These are phyloP conservation scores for Ogataea pignaliae DNA, from an alignment of 805 yeast species.

Conservation along the genomic window DNA sequence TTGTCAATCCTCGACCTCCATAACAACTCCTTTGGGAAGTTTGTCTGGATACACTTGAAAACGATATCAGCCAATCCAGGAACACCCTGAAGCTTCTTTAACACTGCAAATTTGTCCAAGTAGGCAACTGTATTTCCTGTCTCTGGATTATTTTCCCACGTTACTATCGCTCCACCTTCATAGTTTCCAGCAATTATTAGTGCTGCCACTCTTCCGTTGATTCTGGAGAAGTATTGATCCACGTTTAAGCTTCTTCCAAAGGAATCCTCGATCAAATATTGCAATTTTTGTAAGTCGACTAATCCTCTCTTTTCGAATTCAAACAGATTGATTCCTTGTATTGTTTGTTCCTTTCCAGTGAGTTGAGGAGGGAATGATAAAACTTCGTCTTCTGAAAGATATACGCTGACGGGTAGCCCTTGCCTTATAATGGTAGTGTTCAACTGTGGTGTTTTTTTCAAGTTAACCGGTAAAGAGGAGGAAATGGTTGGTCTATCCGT, in stretches of 20 bases:
- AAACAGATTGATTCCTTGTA: constrained; percentile 35
- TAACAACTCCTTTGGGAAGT: constrained; percentile 67
- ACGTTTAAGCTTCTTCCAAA: constrained; percentile 67
- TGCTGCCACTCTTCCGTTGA: constrained; percentile 65
- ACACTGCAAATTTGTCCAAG: constrained; percentile 90
- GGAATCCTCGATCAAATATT: constrained; percentile 67
- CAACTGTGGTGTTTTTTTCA: constrained; percentile 52
- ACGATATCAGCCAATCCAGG: constrained; percentile 92
- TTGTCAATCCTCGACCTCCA: constrained; percentile 89
- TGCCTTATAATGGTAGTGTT: constrained; percentile 76
- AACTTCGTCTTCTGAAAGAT: constrained; percentile 24
- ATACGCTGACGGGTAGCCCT: constrained; percentile 59
- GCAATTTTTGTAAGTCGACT: constrained; percentile 55
- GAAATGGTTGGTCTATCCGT: constrained; percentile 91
- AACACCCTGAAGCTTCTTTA: constrained; percentile 78
- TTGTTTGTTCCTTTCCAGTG: constrained; percentile 11
- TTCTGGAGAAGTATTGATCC: constrained; percentile 61
- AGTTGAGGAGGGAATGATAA: neutral
- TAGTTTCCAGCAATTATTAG: constrained; percentile 88
- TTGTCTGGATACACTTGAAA: constrained; percentile 69
- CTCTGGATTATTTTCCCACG: constrained; percentile 54
- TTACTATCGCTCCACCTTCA: constrained; percentile 91
- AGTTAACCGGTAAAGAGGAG: constrained; percentile 76
- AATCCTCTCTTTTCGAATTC: constrained; percentile 33
- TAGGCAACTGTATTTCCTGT: constrained; percentile 51